Percentiles rank a stretch among this genome's conserved stretches.
These are phyloP conservation scores for Forsythia suspensa DNA, from an alignment of 257 asterid genomes.

Conservation along the genomic window DNA sequence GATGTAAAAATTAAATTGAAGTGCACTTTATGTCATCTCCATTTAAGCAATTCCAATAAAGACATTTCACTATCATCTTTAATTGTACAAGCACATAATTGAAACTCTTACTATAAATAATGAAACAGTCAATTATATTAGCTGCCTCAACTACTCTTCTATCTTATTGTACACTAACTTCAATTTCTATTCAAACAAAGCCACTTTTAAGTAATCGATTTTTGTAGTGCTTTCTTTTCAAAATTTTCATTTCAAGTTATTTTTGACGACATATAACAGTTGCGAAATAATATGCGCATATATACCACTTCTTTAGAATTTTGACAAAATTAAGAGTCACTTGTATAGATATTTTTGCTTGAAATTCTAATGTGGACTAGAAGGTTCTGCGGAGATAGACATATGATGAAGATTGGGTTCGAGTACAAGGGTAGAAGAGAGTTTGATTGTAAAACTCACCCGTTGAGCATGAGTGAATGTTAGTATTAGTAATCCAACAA, in stretches of 20 bases:
- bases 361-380: not conserved
- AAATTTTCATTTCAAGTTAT: too few species aligned
- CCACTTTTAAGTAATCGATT: not conserved
- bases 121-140: not conserved
- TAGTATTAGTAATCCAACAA: too few species aligned
- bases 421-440: too few species aligned
- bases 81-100: not conserved
- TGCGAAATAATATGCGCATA: not conserved
- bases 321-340: conserved; percentile 3
- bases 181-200: not conserved
- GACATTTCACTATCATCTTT: not conserved
- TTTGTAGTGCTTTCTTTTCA: not conserved
- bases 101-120: not conserved
- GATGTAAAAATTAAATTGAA: not conserved
- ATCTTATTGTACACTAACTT: not conserved
- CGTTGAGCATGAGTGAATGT: too few species aligned
- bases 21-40: not conserved
- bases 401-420: too few species aligned
- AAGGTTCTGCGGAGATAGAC: too few species aligned
- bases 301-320: not conserved
- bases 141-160: not conserved
- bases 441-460: too few species aligned
- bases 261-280: too few species aligned
- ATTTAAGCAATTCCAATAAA: not conserved
- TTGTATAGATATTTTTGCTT: not conserved